Conservation (phyloP, 2,329 filamentous ascomycete genomes). For the Xylariaceae sp. region DNA sequence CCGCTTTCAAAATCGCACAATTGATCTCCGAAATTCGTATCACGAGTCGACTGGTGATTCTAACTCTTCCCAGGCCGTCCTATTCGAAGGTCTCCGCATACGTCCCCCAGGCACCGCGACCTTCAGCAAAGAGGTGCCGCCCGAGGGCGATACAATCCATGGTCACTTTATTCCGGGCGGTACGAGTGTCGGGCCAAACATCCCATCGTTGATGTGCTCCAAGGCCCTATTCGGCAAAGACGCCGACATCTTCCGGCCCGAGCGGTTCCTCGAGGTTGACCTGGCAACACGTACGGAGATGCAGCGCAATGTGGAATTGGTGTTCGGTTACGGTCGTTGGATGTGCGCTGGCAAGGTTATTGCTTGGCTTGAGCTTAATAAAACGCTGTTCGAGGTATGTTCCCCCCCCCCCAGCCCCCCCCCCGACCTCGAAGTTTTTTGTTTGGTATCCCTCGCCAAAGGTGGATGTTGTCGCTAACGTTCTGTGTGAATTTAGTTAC, state of each 20-base stretch:
- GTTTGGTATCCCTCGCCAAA: background rate
- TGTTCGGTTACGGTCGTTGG: constrained; percentile 38
- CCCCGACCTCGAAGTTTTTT: background rate
- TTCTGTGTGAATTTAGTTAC: constrained; percentile 8
- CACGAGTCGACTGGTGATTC: background rate
- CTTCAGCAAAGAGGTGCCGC: constrained; percentile 26
- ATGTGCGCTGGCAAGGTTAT: constrained; percentile 39
- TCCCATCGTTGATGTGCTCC: constrained; percentile 32
- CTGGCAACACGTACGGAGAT: constrained; percentile 29
- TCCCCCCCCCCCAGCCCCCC: no score
- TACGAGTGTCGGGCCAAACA: constrained; percentile 33
- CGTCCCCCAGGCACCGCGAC: constrained; percentile 31
- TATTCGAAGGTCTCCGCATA: constrained; percentile 36
- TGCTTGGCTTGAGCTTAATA: constrained; percentile 40
- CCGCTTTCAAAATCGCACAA: background rate
- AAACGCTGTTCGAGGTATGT: constrained; percentile 38
- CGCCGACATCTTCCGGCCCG: constrained; percentile 38
- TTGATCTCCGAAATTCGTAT: background rate
- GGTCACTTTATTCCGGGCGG: constrained; percentile 35
- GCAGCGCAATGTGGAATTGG: constrained; percentile 33
- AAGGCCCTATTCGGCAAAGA: constrained; percentile 33
- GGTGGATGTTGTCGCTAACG: background rate
- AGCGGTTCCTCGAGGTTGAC: constrained; percentile 39
- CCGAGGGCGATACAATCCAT: constrained; percentile 29
- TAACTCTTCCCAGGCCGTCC: constrained; percentile 27